phyloP scores from a whole-genome alignment of 495 filamentous ascomycete genomes.

The Aspergillus indologenus region DNA sequence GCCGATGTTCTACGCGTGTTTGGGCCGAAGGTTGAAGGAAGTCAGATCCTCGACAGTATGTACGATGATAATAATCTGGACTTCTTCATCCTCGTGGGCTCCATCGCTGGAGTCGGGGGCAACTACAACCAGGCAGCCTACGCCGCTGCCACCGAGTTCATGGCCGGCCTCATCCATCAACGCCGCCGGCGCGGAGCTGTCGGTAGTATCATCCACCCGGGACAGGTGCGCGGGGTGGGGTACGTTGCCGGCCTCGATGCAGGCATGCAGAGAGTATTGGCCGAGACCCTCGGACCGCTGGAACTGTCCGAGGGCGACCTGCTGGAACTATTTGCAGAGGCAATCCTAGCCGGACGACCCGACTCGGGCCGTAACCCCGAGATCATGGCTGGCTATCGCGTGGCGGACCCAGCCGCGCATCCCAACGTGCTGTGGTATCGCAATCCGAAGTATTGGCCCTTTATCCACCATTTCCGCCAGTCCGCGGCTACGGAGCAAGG shows the following conservation, averaged over 20 bases:
- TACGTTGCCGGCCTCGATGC: constrained; percentile 26
- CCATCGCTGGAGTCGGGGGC: constrained; percentile 24
- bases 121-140: constrained; percentile 48
- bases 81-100: constrained; percentile 39
- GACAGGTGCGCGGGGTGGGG: constrained; percentile 41
- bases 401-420: constrained; percentile 3
- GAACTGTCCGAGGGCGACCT: constrained; percentile 8
- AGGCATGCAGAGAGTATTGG: neutral
- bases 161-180: constrained; percentile 30
- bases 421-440: constrained; percentile 6
- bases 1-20: neutral
- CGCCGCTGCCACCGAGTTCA: constrained; percentile 52
- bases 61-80: constrained; percentile 32
- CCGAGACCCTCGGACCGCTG: neutral
- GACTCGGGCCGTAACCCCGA: neutral
- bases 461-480: neutral
- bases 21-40: constrained; percentile 16
- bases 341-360: constrained; percentile 1
- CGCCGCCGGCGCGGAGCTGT: constrained; percentile 31
- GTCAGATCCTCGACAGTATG: constrained; percentile 21
- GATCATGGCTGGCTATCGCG: neutral
- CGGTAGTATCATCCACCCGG: constrained; percentile 20
- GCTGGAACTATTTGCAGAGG: constrained; percentile 11
- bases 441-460: constrained; percentile 8
- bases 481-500: neutral